These are phyloP conservation scores for Aspergillus novofumigatus DNA, from an alignment of 2,329 filamentous ascomycete genomes.

Conservation along the genomic window DNA sequence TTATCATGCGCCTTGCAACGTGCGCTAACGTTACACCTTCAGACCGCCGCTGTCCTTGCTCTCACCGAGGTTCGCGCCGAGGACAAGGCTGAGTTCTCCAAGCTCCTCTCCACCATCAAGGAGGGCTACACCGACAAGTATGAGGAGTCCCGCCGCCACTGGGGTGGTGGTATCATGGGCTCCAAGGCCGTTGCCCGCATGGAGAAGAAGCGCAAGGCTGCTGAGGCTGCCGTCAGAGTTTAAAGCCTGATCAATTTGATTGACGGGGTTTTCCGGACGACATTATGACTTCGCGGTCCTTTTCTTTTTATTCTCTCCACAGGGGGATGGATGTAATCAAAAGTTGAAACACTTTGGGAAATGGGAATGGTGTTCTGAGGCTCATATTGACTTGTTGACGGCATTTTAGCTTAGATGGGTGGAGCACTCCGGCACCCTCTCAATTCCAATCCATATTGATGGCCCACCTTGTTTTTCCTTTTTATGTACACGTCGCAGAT, in stretches of 20 bases:
- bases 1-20: background rate
- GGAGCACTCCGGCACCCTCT: conserved; percentile 20
- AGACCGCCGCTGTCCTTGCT: conserved; percentile 94
- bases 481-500: conserved; percentile 36
- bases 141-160: conserved; percentile 85
- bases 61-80: conserved; percentile 94
- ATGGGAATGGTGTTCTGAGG: conserved; percentile 21
- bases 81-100: conserved; percentile 97
- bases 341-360: conserved; percentile 19
- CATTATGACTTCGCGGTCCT: conserved; percentile 14
- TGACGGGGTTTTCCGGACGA: conserved; percentile 24
- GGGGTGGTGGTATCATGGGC: conserved; percentile 99
- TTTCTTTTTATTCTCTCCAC: conserved; percentile 5
- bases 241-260: conserved; percentile 49
- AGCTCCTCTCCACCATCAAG: conserved; percentile 95
- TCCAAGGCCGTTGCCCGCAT: conserved; percentile 77
- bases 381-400: conserved; percentile 26
- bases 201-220: conserved; percentile 89
- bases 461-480: conserved; percentile 8
- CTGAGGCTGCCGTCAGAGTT: conserved; percentile 96
- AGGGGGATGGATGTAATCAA: conserved; percentile 5
- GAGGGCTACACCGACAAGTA: conserved; percentile 96
- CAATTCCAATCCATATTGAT: conserved; percentile 27
- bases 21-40: conserved; percentile 16
- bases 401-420: conserved; percentile 34